phyloP scores from a whole-genome alignment of 352 stramenopile species.

The Thraustochytrium striatum region DNA sequence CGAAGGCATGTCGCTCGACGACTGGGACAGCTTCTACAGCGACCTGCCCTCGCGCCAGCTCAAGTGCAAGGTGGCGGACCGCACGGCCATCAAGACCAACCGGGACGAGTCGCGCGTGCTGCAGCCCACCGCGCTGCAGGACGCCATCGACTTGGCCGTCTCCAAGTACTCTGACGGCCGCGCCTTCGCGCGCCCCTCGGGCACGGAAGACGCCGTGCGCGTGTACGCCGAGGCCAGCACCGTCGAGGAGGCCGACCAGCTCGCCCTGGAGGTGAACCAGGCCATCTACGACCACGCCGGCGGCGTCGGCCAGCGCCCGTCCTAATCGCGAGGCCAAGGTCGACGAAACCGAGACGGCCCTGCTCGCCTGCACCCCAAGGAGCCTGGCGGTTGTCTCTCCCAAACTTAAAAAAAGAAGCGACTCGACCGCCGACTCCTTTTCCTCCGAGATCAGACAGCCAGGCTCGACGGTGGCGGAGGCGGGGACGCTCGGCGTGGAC shows the following conservation, averaged over 20 bases:
- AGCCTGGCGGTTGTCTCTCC: too few species aligned
- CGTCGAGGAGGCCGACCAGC: slow-evolving; percentile 76
- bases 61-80: slow-evolving; percentile 69
- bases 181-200: slow-evolving; percentile 89
- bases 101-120: slow-evolving; percentile 66
- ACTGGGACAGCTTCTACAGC: slow-evolving; percentile 88
- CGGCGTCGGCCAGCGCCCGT: slow-evolving; percentile 64
- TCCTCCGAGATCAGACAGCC: too few species aligned
- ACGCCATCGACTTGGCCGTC: slow-evolving; percentile 54
- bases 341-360: neutral
- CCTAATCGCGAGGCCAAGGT: neutral
- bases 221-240: slow-evolving; percentile 94
- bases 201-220: slow-evolving; percentile 95
- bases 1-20: slow-evolving; percentile 73
- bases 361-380: too few species aligned
- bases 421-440: too few species aligned
- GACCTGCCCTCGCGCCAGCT: slow-evolving; percentile 79
- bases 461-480: too few species aligned
- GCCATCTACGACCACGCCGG: slow-evolving; percentile 82
- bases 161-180: slow-evolving; percentile 45
- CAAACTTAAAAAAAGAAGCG: too few species aligned
- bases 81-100: slow-evolving; percentile 64
- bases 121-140: slow-evolving; percentile 53
- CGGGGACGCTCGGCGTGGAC: too few species aligned
- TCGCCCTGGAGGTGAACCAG: slow-evolving; percentile 76